phyloP scores from a whole-genome alignment of 345 rosid species.

The Citrus maxima region DNA sequence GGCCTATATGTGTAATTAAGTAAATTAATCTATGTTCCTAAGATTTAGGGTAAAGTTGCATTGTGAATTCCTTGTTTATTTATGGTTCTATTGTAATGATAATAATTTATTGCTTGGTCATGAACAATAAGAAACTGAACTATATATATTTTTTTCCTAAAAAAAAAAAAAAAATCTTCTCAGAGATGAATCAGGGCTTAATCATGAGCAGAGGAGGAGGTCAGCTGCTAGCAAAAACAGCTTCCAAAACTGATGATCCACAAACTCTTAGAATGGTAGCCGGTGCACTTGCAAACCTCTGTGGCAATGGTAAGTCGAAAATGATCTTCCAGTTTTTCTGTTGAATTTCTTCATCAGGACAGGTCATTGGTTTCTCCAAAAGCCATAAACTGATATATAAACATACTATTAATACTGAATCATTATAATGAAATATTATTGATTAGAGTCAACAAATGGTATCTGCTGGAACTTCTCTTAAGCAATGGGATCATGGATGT shows the following conservation, averaged over 20 bases:
- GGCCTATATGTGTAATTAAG: not conserved
- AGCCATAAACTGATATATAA: not conserved
- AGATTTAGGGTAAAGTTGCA: not conserved
- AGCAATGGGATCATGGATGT: not conserved
- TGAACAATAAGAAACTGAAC: not conserved
- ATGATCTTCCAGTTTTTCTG: not conserved
- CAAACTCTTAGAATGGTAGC: conserved; percentile 96
- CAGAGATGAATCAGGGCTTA: conserved; percentile 79
- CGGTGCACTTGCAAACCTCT: conserved; percentile 89
- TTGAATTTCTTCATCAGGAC: not conserved
- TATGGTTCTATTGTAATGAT: not conserved
- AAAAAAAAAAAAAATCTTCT: not conserved
- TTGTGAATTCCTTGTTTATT: not conserved
- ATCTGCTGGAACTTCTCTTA: not conserved
- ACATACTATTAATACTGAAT: not conserved
- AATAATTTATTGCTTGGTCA: not conserved
- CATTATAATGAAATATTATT: not conserved
- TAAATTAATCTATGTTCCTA: not conserved
- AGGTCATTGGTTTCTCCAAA: not conserved
- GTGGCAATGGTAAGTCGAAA: conserved; percentile 77
- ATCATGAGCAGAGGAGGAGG: conserved; percentile 93
- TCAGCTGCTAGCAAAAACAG: conserved; percentile 65
- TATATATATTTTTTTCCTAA: not conserved
- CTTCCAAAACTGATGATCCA: conserved; percentile 72
- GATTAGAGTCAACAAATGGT: not conserved